These are phyloP conservation scores for Spathaspora sp. DNA, from an alignment of 1,139 yeast genomes.

Conservation along the genomic window DNA sequence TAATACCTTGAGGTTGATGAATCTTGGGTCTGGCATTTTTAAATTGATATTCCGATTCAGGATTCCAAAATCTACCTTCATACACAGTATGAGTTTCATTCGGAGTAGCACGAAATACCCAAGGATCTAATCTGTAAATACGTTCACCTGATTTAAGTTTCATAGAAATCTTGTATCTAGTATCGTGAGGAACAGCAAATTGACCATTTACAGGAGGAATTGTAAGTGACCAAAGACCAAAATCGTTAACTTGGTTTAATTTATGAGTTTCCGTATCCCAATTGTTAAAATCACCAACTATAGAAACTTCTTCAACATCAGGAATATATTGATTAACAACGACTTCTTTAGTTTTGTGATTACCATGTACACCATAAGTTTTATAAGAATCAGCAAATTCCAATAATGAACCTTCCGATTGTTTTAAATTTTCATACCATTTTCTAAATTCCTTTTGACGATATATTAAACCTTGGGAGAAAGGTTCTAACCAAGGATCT, in stretches of 20 bases:
- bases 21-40: constrained; percentile 61
- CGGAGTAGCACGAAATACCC: constrained; percentile 83
- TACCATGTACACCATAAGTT: constrained; percentile 73
- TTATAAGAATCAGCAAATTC: constrained; percentile 62
- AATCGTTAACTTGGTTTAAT: constrained; percentile 54
- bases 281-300: constrained; percentile 87
- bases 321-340: constrained; percentile 86
- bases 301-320: constrained; percentile 67
- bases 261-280: constrained; percentile 69
- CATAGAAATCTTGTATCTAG: constrained; percentile 74
- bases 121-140: constrained; percentile 83
- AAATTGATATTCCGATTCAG: constrained; percentile 50
- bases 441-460: constrained; percentile 53
- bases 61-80: constrained; percentile 91
- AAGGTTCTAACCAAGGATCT: constrained; percentile 91
- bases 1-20: constrained; percentile 50
- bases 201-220: constrained; percentile 57
- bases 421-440: constrained; percentile 43
- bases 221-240: constrained; percentile 66
- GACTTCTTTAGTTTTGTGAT: constrained; percentile 50
- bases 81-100: constrained; percentile 48
- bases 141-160: constrained; percentile 65
- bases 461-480: constrained; percentile 48
- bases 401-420: constrained; percentile 47
- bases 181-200: constrained; percentile 76